Conservation (phyloP, 495 filamentous ascomycete genomes). For the Terfezia claveryi region DNA sequence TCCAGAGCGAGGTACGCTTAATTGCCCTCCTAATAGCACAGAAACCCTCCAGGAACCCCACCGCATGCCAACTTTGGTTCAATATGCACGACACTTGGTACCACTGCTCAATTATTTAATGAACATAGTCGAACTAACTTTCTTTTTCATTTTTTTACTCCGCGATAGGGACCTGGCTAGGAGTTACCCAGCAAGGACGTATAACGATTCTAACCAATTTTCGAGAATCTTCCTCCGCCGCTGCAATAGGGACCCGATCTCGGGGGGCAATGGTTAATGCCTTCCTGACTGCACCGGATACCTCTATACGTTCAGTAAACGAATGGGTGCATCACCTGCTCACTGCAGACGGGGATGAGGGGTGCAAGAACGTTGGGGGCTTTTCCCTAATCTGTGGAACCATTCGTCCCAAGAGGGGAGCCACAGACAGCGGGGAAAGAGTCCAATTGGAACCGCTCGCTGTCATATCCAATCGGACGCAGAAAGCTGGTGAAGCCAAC, state of each 20-base stretch:
- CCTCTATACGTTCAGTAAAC: constrained; percentile 23
- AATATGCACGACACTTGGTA: no score
- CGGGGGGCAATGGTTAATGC: constrained; percentile 65
- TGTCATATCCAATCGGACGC: constrained; percentile 68
- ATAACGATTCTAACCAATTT: constrained; percentile 90
- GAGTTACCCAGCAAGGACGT: constrained; percentile 62
- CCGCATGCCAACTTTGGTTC: no score
- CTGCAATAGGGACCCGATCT: no score
- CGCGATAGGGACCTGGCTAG: constrained; percentile 65
- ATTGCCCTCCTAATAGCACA: constrained; percentile 27
- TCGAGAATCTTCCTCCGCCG: constrained; percentile 35
- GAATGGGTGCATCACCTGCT: constrained; percentile 51
- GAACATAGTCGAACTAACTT: neutral
- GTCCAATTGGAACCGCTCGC: constrained; percentile 20
- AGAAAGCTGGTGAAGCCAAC: neutral
- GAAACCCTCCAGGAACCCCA: constrained; percentile 12
- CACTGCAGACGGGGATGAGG: constrained; percentile 32
- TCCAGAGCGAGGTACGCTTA: constrained; percentile 20
- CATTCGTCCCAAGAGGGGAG: constrained; percentile 19
- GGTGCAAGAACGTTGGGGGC: constrained; percentile 49
- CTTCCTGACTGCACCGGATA: constrained; percentile 38
- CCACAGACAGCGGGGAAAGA: no score
- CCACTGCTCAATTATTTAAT: constrained; percentile 5
- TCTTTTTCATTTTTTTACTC: neutral
- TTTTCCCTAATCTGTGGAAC: constrained; percentile 83